Evolutionary conservation across 1,284 basidiomycete genomes (phyloP).

Genomic region (Puccinia novopanici): DNA sequence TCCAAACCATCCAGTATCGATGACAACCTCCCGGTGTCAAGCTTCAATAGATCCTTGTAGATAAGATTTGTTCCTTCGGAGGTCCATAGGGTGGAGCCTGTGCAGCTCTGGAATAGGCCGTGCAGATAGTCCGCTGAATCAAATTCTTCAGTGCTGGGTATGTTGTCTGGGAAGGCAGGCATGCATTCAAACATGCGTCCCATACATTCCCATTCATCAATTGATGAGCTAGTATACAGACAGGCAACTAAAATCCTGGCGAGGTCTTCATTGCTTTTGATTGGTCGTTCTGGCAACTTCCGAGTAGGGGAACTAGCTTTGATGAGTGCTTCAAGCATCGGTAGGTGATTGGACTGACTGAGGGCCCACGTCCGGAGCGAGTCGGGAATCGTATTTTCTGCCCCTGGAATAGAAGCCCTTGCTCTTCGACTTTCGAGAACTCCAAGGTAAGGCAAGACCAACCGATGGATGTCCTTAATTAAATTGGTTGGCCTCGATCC

Average conservation of each 20-base stretch:
- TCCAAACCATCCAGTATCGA: conserved; percentile 83
- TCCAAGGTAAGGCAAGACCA: conserved; percentile 86
- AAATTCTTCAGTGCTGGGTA: conserved; percentile 23
- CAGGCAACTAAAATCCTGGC: conserved; percentile 80
- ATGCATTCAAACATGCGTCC: conserved; percentile 88
- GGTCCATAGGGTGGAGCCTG: conserved; percentile 6
- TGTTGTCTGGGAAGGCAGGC: conserved; percentile 66
- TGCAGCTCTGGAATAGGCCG: conserved; percentile 24
- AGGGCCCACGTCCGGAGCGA: conserved; percentile 70
- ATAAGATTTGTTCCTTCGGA: conserved; percentile 25
- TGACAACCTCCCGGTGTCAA: conserved; percentile 73
- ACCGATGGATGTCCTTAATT: conserved; percentile 70
- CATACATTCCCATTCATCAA: conserved; percentile 78
- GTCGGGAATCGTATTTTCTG: conserved; percentile 65
- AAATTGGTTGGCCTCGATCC: conserved; percentile 70
- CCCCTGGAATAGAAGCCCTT: conserved; percentile 71
- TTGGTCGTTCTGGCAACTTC: conserved; percentile 68
- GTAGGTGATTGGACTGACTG: conserved; percentile 70
- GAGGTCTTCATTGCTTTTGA: conserved; percentile 78
- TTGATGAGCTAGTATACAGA: conserved; percentile 76
- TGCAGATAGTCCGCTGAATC: conserved; percentile 19
- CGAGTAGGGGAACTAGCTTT: conserved; percentile 86
- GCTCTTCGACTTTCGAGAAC: conserved; percentile 83
- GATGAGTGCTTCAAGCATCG: conserved; percentile 73
- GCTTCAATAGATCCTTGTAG: conserved; percentile 71